Percentiles rank a stretch among this genome's conserved stretches.
phyloP scores from a whole-genome alignment of 1,139 yeast species.

The Candida dubliniensis region DNA sequence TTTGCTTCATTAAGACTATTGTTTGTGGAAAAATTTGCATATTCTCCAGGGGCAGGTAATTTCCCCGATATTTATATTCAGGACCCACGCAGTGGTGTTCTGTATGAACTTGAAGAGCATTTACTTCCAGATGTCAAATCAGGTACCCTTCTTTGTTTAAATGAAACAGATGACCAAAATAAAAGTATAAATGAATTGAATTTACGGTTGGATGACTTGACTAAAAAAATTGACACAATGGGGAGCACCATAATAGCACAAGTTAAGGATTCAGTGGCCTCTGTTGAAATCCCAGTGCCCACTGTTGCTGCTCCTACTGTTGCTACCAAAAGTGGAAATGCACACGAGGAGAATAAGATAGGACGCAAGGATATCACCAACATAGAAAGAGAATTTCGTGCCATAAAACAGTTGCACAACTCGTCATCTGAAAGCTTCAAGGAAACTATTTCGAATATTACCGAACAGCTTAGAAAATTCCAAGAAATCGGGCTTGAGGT shows the following conservation, averaged over 20 bases:
- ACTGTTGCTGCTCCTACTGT: conserved; percentile 1
- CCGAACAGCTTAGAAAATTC: conserved; percentile 51
- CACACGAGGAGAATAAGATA: background rate
- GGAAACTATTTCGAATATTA: conserved; percentile 43
- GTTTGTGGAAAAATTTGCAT: conserved; percentile 86
- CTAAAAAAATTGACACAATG: conserved; percentile 29
- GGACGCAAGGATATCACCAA: conserved; percentile 12
- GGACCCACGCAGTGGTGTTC: conserved; percentile 58
- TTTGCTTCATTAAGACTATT: conserved; percentile 67
- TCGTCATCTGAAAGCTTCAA: conserved; percentile 45
- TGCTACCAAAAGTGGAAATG: background rate
- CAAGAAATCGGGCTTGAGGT: conserved; percentile 42
- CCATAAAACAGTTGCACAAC: conserved; percentile 59
- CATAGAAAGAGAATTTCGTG: conserved; percentile 59
- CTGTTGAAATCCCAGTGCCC: conserved; percentile 23
- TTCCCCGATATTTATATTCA: conserved; percentile 83
- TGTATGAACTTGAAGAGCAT: conserved; percentile 80
- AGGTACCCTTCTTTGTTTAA: conserved; percentile 62
- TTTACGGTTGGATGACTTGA: conserved; percentile 29
- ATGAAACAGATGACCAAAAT: conserved; percentile 33
- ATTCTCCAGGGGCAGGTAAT: conserved; percentile 65
- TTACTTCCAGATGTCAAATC: conserved; percentile 56
- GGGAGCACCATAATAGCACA: conserved; percentile 23
- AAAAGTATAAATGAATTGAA: conserved; percentile 18
- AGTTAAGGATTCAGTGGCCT: conserved; percentile 23